These are phyloP conservation scores for Epichloe uncinata DNA, from an alignment of 2,329 filamentous ascomycete species.

Conservation along the genomic window DNA sequence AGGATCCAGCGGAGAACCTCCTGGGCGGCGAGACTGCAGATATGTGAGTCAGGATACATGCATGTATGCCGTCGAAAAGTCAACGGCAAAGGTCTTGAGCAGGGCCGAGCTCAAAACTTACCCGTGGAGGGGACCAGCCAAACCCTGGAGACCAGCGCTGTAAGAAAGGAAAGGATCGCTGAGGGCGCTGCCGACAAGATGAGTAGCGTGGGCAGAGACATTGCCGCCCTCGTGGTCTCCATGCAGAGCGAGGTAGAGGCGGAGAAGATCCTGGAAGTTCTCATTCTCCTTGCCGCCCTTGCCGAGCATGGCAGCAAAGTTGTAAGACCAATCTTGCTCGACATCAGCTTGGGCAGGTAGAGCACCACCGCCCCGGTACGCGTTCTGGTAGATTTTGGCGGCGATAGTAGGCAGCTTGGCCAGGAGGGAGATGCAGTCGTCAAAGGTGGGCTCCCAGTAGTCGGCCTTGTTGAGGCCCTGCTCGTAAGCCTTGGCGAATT, in stretches of 20 bases:
- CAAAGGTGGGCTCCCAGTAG: slow-evolving; percentile 98
- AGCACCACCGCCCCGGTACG: slow-evolving; percentile 61
- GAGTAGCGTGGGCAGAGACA: slow-evolving; percentile 88
- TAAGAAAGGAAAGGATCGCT: slow-evolving; percentile 94
- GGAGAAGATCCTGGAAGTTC: slow-evolving; percentile 88
- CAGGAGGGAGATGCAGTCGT: slow-evolving; percentile 84
- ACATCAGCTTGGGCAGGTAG: slow-evolving; percentile 65
- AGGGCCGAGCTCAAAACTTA: slow-evolving; percentile 20
- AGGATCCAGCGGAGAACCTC: slow-evolving; percentile 95
- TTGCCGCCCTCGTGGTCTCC: slow-evolving; percentile 98
- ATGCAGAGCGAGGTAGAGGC: slow-evolving; percentile 89
- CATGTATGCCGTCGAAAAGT: neutral
- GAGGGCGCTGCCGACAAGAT: slow-evolving; percentile 86
- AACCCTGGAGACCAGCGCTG: slow-evolving; percentile 85
- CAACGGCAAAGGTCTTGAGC: neutral
- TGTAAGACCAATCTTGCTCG: slow-evolving; percentile 94
- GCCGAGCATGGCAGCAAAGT: slow-evolving; percentile 92
- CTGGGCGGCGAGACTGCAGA: slow-evolving; percentile 66
- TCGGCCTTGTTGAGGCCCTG: slow-evolving; percentile 84
- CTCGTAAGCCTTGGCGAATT: slow-evolving; percentile 89
- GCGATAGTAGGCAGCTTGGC: slow-evolving; percentile 95
- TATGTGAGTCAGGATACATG: neutral
- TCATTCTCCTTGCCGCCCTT: slow-evolving; percentile 80
- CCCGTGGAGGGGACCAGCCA: slow-evolving; percentile 66
- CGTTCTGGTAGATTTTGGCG: slow-evolving; percentile 93